Percentiles rank a stretch among this genome's conserved stretches.
Conservation (phyloP, 169 alveolate species). For the Eimeria sp. region DNA sequence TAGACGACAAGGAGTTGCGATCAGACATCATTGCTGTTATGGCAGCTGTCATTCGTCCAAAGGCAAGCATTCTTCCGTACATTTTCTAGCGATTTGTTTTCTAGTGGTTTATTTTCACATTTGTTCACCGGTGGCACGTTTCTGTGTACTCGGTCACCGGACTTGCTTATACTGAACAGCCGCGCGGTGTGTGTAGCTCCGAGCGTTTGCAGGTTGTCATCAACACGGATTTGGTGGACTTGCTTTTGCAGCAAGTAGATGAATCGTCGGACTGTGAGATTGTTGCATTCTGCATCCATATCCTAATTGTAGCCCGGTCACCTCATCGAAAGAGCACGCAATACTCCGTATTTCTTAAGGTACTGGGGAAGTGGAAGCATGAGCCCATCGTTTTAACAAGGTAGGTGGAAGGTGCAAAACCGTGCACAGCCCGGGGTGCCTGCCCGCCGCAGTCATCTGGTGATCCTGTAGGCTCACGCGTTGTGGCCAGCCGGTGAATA, state of each 20-base stretch:
- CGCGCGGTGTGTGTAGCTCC: not conserved
- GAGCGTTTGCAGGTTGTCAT: slow-evolving; percentile 76
- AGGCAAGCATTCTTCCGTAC: not conserved
- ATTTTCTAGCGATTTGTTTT: not conserved
- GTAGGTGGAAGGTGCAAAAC: slow-evolving; percentile 1
- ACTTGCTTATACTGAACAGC: not conserved
- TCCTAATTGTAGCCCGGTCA: slow-evolving; percentile 80
- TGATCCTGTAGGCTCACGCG: too few relatives aligned
- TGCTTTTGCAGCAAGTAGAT: slow-evolving; percentile 60
- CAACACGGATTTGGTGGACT: slow-evolving; percentile 82
- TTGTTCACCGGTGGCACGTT: not conserved
- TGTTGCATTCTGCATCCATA: slow-evolving; percentile 80
- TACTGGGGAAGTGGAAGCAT: slow-evolving; percentile 78
- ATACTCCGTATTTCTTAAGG: slow-evolving; percentile 68
- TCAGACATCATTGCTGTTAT: slow-evolving; percentile 81
- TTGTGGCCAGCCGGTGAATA: not conserved
- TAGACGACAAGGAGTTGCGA: slow-evolving; percentile 77
- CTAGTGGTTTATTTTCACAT: not conserved
- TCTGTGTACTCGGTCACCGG: not conserved
- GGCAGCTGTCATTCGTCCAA: slow-evolving; percentile 83
- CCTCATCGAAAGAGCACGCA: slow-evolving; percentile 80
- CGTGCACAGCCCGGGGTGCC: not conserved
- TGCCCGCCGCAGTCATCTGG: not conserved
- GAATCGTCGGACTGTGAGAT: slow-evolving; percentile 53
- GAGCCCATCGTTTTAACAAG: slow-evolving; percentile 77